Conservation (phyloP, 2,329 filamentous ascomycete species). For the Calonectria montana region DNA sequence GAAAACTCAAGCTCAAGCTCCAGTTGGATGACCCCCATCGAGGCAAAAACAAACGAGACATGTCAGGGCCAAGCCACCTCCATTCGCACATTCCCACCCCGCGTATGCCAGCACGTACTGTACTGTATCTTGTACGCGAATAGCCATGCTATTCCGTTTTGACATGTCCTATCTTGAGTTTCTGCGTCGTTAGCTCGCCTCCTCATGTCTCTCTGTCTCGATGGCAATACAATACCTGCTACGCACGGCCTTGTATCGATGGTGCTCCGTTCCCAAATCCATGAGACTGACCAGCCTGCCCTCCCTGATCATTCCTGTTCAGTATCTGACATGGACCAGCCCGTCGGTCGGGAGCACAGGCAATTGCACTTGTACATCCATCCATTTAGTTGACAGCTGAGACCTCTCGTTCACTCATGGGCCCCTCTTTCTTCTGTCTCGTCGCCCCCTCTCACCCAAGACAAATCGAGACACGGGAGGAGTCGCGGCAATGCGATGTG, state of each 20-base stretch:
- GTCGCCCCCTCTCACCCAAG: slow-evolving; percentile 3
- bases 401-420: not conserved
- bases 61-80: slow-evolving; percentile 15
- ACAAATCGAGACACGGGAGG: slow-evolving; percentile 8
- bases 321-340: slow-evolving; percentile 41
- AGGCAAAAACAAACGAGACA: slow-evolving; percentile 17
- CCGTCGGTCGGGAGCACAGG: slow-evolving; percentile 26
- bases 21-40: not conserved
- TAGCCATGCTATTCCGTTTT: not conserved
- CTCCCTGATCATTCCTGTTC: slow-evolving; percentile 25
- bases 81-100: slow-evolving; percentile 12
- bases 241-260: not conserved
- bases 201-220: not conserved
- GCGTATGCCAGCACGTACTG: not conserved
- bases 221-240: not conserved
- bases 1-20: slow-evolving; percentile 14
- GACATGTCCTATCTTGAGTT: slow-evolving; percentile 1
- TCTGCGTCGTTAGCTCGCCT: not conserved
- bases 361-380: slow-evolving; percentile 4
- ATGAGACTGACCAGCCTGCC: slow-evolving; percentile 16
- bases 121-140: not conserved
- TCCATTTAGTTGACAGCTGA: not conserved
- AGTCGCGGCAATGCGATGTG: slow-evolving; percentile 7
- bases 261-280: slow-evolving; percentile 22
- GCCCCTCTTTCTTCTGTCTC: slow-evolving; percentile 6